Conservation (phyloP, 257 asterid species). For the Vinca minor region DNA sequence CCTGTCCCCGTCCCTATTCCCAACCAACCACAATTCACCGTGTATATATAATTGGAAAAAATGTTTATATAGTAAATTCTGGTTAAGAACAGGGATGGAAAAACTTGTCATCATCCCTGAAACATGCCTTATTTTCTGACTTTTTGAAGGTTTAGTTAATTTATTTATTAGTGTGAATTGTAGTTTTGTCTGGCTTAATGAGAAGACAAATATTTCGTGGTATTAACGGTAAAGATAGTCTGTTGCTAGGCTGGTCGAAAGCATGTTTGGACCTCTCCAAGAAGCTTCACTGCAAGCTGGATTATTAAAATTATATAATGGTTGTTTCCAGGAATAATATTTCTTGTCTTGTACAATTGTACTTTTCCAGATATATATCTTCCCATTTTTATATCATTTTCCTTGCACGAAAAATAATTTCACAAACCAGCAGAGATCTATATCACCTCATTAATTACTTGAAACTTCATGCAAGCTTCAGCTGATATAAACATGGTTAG, state of each 20-base stretch:
- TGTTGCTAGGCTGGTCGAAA: slow-evolving; percentile 19
- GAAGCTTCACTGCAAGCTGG: slow-evolving; percentile 12
- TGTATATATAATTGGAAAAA: too few relatives aligned
- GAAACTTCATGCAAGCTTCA: background rate
- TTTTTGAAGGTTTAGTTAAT: background rate
- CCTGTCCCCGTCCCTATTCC: too few relatives aligned
- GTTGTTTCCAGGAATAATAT: slow-evolving; percentile 1
- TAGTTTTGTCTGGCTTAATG: slow-evolving; percentile 2
- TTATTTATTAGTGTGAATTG: background rate
- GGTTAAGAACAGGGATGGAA: background rate
- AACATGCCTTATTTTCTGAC: background rate
- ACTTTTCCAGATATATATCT: background rate
- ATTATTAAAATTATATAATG: background rate
- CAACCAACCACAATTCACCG: too few relatives aligned
- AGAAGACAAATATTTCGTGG: slow-evolving; percentile 4
- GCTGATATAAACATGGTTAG: too few relatives aligned
- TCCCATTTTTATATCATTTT: background rate
- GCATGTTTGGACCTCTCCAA: slow-evolving; percentile 1
- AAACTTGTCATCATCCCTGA: background rate
- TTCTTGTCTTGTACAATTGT: background rate
- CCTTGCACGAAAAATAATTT: background rate
- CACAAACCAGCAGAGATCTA: background rate
- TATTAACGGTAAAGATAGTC: slow-evolving; percentile 1
- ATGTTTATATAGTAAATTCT: too few relatives aligned
- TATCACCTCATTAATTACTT: background rate